A percentile compares a stretch with the other conserved stretches of the same genome.
Conservation (phyloP, 495 filamentous ascomycete species). For the Penicillium dipodomyicola region DNA sequence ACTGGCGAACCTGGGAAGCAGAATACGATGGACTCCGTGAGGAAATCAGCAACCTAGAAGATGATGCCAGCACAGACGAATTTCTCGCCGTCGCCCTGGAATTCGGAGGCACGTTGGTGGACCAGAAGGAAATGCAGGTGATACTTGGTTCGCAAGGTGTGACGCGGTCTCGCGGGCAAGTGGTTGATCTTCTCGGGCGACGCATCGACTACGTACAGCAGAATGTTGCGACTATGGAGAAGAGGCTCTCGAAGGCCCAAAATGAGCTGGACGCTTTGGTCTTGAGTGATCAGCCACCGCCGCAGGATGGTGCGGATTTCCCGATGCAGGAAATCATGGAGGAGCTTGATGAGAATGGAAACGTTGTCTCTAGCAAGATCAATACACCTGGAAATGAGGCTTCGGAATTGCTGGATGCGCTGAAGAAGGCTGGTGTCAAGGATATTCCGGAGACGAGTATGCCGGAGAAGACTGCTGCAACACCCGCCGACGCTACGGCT, state of each 20-base stretch:
- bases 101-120: slow-evolving; percentile 54
- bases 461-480: slow-evolving; percentile 7
- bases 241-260: slow-evolving; percentile 65
- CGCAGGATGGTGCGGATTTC: slow-evolving; percentile 40
- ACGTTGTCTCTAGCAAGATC: slow-evolving; percentile 65
- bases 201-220: slow-evolving; percentile 84
- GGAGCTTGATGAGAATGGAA: slow-evolving; percentile 88
- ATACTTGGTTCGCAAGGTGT: slow-evolving; percentile 39
- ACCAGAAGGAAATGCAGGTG: slow-evolving; percentile 50
- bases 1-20: slow-evolving; percentile 86
- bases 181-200: slow-evolving; percentile 67
- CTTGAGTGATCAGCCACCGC: slow-evolving; percentile 24
- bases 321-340: slow-evolving; percentile 86
- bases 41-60: slow-evolving; percentile 59
- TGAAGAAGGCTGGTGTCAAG: slow-evolving; percentile 68
- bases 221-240: slow-evolving; percentile 66
- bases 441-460: slow-evolving; percentile 39
- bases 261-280: slow-evolving; percentile 59
- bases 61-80: slow-evolving; percentile 49
- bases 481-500: neutral
- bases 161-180: slow-evolving; percentile 51
- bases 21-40: slow-evolving; percentile 89
- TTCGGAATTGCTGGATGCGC: slow-evolving; percentile 59
- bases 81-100: slow-evolving; percentile 49
- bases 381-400: slow-evolving; percentile 60